Evolutionary conservation across 2,329 filamentous ascomycete species (phyloP).

Genomic region (Trichothecium roseum): DNA sequence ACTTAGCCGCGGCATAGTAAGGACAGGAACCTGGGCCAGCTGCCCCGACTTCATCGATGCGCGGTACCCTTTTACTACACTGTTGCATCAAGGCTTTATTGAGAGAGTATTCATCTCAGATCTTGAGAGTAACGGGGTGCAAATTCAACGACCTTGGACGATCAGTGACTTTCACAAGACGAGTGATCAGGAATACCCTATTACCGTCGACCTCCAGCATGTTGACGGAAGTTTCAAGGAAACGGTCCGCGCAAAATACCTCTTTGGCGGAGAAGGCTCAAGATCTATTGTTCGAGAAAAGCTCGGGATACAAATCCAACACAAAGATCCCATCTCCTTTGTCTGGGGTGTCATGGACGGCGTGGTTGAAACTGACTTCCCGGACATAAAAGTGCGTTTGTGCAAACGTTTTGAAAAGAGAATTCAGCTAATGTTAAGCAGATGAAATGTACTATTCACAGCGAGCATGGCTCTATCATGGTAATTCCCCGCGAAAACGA

Average conservation of each 20-base stretch:
- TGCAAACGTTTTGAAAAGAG: not conserved
- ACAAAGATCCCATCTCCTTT: conserved; percentile 59
- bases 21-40: conserved; percentile 63
- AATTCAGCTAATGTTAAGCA: not conserved
- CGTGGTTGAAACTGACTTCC: conserved; percentile 62
- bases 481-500: conserved; percentile 64
- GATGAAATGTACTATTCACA: conserved; percentile 71
- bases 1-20: conserved; percentile 42
- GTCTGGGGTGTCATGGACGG: conserved; percentile 72
- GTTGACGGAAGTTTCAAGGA: conserved; percentile 62
- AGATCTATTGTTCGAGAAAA: conserved; percentile 54
- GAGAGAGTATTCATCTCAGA: conserved; percentile 61
- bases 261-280: conserved; percentile 63
- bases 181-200: conserved; percentile 56
- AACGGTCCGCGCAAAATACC: conserved; percentile 57
- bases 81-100: conserved; percentile 62
- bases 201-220: conserved; percentile 68
- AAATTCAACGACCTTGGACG: conserved; percentile 55
- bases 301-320: conserved; percentile 59
- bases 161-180: conserved; percentile 52
- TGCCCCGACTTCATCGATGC: not conserved
- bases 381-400: conserved; percentile 56
- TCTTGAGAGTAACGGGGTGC: conserved; percentile 48
- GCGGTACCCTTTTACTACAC: conserved; percentile 52
- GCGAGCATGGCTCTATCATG: conserved; percentile 64